phyloP scores from a whole-genome alignment of 495 filamentous ascomycete genomes.

The Evansstolkia leycettana region DNA sequence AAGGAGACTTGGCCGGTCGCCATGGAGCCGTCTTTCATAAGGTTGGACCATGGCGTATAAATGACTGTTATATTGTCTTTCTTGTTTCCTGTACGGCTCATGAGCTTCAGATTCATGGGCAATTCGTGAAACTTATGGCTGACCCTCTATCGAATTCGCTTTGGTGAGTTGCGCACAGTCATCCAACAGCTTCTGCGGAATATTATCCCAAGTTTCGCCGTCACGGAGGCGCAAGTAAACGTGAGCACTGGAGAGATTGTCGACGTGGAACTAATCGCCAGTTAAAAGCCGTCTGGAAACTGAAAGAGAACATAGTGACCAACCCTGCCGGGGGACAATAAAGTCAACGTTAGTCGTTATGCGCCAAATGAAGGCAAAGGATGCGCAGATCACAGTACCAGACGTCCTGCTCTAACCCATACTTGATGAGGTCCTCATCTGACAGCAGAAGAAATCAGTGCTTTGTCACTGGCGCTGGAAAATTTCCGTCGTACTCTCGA shows the following conservation, averaged over 20 bases:
- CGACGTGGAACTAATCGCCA: conserved; percentile 71
- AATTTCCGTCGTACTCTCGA: conserved; percentile 62
- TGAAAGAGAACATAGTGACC: conserved; percentile 7
- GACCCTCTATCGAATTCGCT: conserved; percentile 95
- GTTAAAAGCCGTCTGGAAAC: conserved; percentile 1
- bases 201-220: conserved; percentile 74
- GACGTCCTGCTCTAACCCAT: conserved; percentile 87
- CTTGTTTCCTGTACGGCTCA: conserved; percentile 60
- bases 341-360: conserved; percentile 2
- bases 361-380: neutral
- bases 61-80: conserved; percentile 95
- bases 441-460: conserved; percentile 14
- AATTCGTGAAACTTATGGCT: conserved; percentile 1
- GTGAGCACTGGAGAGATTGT: conserved; percentile 93
- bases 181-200: conserved; percentile 60
- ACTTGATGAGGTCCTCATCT: conserved; percentile 95
- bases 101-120: conserved; percentile 1
- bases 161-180: conserved; percentile 95
- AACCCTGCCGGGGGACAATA: conserved; percentile 18
- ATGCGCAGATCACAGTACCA: conserved; percentile 45
- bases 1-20: conserved; percentile 90
- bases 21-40: conserved; percentile 94
- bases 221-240: conserved; percentile 81
- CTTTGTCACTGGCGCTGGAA: conserved; percentile 4
- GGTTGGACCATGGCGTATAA: conserved; percentile 96